Conservation (phyloP, 352 stramenopile species). For the Hyaloperonospora brassicae region DNA sequence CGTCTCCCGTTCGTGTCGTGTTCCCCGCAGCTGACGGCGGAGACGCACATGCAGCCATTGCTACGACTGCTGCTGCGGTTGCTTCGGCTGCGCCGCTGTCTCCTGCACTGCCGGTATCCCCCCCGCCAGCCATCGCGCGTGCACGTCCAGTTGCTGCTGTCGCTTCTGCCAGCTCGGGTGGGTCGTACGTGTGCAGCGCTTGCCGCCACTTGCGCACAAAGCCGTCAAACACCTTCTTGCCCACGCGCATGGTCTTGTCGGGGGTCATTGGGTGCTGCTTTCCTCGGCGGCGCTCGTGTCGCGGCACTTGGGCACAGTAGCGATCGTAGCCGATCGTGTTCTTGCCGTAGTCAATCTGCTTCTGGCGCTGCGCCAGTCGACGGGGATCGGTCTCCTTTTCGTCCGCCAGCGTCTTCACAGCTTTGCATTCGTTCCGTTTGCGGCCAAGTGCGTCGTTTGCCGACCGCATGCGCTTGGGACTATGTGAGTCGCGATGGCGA, state of each 20-base stretch:
- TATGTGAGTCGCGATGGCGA: no score
- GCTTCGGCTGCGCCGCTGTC: not conserved
- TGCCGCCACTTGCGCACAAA: conserved; percentile 74
- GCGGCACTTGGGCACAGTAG: conserved; percentile 62
- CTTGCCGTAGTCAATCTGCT: conserved; percentile 90
- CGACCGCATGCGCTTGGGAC: conserved; percentile 18
- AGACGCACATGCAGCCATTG: conserved; percentile 2
- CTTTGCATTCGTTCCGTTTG: conserved; percentile 1
- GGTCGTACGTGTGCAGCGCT: conserved; percentile 75
- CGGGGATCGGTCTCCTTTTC: conserved; percentile 74
- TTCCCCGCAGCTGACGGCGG: conserved; percentile 1
- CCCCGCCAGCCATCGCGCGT: not conserved
- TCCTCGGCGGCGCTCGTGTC: conserved; percentile 31
- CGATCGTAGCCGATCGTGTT: conserved; percentile 89
- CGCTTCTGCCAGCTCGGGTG: conserved; percentile 41
- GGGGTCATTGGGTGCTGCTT: conserved; percentile 73
- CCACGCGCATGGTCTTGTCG: conserved; percentile 63
- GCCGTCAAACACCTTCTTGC: conserved; percentile 80
- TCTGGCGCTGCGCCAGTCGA: conserved; percentile 83
- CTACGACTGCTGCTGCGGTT: not conserved
- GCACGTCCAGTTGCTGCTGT: conserved; percentile 1
- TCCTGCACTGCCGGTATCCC: not conserved
- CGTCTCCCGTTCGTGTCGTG: not conserved
- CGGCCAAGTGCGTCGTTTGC: not conserved
- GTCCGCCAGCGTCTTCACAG: conserved; percentile 42